phyloP scores from a whole-genome alignment of 306 rosid species.

The peach (Prunus persica) region DNA sequence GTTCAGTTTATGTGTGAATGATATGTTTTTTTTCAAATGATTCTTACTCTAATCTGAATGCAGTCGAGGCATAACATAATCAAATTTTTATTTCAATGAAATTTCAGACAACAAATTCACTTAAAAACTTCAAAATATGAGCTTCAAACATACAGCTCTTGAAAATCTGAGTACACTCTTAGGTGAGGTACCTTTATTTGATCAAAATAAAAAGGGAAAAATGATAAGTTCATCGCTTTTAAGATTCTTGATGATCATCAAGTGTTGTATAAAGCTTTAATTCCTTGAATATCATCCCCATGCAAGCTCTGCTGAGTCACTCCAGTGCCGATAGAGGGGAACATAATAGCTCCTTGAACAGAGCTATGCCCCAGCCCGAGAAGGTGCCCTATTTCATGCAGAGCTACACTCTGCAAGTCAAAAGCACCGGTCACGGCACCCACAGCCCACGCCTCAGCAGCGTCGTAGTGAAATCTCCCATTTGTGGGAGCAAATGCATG shows the following conservation, averaged over 20 bases:
- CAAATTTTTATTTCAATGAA: too few species aligned
- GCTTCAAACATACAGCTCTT: too few species aligned
- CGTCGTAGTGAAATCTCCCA: conserved; percentile 37
- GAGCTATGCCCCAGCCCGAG: conserved; percentile 37
- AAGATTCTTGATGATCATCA: neutral
- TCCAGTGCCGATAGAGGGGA: neutral
- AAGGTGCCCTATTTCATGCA: conserved; percentile 31
- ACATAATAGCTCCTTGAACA: conserved; percentile 14
- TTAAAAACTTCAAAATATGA: too few species aligned
- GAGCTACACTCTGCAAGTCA: conserved; percentile 22
- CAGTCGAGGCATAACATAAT: too few species aligned
- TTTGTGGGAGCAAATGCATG: conserved; percentile 20
- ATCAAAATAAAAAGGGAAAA: neutral
- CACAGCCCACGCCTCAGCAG: conserved; percentile 16
- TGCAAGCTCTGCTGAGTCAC: neutral
- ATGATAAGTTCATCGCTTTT: neutral
- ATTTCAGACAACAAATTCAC: too few species aligned
- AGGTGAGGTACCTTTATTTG: neutral
- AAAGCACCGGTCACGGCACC: neutral
- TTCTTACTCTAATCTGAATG: too few species aligned
- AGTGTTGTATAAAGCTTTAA: conserved; percentile 19
- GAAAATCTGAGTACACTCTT: neutral
- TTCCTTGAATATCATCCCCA: conserved; percentile 32
- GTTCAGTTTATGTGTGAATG: too few species aligned
- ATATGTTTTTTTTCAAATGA: too few species aligned